Evolutionary conservation across 306 rosid species (phyloP).

Genomic region (Sicyos baderoa): DNA sequence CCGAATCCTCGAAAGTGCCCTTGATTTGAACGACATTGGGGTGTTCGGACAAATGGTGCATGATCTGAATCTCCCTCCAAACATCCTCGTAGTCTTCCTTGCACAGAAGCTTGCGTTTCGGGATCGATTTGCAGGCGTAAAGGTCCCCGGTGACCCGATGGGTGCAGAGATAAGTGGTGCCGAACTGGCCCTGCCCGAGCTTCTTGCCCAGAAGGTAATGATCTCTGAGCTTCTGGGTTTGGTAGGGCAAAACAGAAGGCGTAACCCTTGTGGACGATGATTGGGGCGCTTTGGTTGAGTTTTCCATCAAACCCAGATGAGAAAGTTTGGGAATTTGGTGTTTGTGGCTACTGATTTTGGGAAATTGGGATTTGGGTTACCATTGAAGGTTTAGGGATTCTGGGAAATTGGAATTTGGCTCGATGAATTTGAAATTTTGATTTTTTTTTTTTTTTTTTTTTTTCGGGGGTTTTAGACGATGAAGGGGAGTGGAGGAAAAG

Average conservation of each 20-base stretch:
- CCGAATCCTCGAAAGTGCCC: constrained; percentile 75
- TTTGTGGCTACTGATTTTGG: too few species aligned
- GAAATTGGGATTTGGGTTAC: too few species aligned
- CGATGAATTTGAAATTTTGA: too few species aligned
- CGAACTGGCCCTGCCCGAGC: constrained; percentile 80
- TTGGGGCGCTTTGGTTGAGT: constrained; percentile 38
- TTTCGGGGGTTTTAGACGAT: too few species aligned
- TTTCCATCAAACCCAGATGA: constrained; percentile 11
- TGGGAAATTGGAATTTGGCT: too few species aligned
- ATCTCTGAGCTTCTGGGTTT: constrained; percentile 58
- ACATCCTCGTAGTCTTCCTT: constrained; percentile 74
- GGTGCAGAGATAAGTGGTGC: constrained; percentile 62
- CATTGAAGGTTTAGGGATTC: too few species aligned
- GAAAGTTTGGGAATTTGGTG: too few species aligned
- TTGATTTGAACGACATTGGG: constrained; percentile 61
- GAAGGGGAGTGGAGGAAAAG: too few species aligned
- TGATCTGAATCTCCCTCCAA: constrained; percentile 92
- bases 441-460: too few species aligned
- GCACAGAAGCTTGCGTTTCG: constrained; percentile 72
- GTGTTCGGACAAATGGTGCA: constrained; percentile 84
- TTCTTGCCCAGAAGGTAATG: constrained; percentile 74
- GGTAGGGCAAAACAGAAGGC: constrained; percentile 50
- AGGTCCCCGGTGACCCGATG: constrained; percentile 44
- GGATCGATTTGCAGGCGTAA: constrained; percentile 83
- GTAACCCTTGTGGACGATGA: constrained; percentile 22